Evolutionary conservation across 208 protist genomes (phyloP).

Genomic region (Spongospora subterranea): DNA sequence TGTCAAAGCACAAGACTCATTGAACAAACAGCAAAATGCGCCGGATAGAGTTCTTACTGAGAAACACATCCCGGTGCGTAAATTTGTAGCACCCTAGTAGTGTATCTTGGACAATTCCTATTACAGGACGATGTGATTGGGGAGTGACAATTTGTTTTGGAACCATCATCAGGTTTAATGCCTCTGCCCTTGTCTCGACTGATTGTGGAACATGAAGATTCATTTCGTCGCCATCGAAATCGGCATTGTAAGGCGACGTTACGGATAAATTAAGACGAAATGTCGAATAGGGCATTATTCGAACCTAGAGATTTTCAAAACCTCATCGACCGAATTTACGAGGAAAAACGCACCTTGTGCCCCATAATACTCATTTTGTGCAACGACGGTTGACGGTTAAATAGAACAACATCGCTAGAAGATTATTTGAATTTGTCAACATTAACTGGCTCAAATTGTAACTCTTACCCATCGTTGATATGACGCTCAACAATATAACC

Average conservation of each 20-base stretch:
- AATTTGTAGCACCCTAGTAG: constrained; percentile 83
- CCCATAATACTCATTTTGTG: constrained; percentile 99
- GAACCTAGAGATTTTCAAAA: constrained; percentile 77
- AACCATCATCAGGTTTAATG: constrained; percentile 93
- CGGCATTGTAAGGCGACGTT: constrained; percentile 99
- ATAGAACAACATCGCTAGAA: constrained; percentile 98
- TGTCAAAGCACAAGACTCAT: constrained; percentile 84
- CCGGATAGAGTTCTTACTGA: constrained; percentile 29
- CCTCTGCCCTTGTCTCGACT: constrained; percentile 91
- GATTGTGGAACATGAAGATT: constrained; percentile 99
- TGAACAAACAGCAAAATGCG: constrained; percentile 88
- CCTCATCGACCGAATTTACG: constrained; percentile 71
- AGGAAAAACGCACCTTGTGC: constrained; percentile 79
- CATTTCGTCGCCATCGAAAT: constrained; percentile 99
- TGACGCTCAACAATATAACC: constrained; percentile 93
- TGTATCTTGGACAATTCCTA: constrained; percentile 99
- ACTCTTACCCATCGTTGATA: constrained; percentile 86
- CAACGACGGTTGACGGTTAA: constrained; percentile 99
- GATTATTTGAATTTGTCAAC: constrained; percentile 88
- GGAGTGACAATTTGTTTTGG: constrained; percentile 98
- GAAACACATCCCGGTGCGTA: constrained; percentile 62
- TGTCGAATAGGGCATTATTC: constrained; percentile 93
- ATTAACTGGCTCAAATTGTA: not conserved
- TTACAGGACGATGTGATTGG: constrained; percentile 96
- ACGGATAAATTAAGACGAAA: constrained; percentile 98